Evolutionary conservation across 257 asterid genomes (phyloP).

Genomic region (Ajuga chamaepitys): DNA sequence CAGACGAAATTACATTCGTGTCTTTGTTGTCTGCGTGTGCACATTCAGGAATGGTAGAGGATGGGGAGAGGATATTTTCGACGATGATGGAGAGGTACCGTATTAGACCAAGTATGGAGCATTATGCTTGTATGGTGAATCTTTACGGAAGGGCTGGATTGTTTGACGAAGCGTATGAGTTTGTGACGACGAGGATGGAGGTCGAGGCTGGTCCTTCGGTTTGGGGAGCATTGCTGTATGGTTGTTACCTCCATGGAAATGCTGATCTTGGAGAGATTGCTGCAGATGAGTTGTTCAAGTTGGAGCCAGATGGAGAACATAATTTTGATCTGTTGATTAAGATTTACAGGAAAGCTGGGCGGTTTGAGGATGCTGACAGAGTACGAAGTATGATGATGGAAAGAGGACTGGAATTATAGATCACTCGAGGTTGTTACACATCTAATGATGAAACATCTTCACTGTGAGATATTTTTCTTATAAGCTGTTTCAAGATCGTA

Average conservation of each 20-base stretch:
- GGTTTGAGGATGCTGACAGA: slow-evolving; percentile 37
- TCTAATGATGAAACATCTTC: no score
- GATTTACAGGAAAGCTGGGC: slow-evolving; percentile 39
- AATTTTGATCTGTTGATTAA: slow-evolving; percentile 68
- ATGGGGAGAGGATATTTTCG: slow-evolving; percentile 49
- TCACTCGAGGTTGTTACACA: not conserved
- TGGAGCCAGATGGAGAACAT: slow-evolving; percentile 79
- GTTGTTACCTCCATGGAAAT: slow-evolving; percentile 60
- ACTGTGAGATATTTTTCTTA: no score
- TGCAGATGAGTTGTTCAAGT: slow-evolving; percentile 45
- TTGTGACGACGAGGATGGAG: slow-evolving; percentile 42
- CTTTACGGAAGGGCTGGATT: slow-evolving; percentile 68
- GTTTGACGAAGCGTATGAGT: slow-evolving; percentile 40
- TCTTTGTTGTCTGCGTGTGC: slow-evolving; percentile 62
- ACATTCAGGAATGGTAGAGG: slow-evolving; percentile 46
- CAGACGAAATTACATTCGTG: slow-evolving; percentile 63
- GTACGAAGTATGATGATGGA: slow-evolving; percentile 48
- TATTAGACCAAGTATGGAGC: slow-evolving; percentile 60
- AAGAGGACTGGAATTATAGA: slow-evolving; percentile 45
- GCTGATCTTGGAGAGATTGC: slow-evolving; percentile 54
- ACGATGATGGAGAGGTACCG: slow-evolving; percentile 42
- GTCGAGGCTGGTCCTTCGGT: slow-evolving; percentile 65
- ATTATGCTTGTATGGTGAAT: slow-evolving; percentile 79
- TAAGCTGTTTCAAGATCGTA: no score
- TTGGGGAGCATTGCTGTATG: slow-evolving; percentile 87